A percentile compares a stretch with the other conserved stretches of the same genome.
Evolutionary conservation across 2,329 filamentous ascomycete genomes (phyloP).

Genomic region (Fusarium staphyleae): DNA sequence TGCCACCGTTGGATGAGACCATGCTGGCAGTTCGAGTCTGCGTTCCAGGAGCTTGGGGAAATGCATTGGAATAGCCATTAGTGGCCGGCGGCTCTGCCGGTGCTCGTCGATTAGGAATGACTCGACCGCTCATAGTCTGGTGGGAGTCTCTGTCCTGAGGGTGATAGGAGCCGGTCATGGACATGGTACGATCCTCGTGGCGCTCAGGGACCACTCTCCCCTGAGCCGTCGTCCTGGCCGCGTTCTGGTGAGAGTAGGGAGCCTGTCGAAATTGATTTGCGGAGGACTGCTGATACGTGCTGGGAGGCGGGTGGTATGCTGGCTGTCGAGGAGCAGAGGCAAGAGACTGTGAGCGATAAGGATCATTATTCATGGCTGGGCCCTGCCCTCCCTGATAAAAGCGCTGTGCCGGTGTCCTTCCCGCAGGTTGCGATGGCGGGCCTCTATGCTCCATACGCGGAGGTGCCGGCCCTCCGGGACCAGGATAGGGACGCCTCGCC

Average conservation of each 20-base stretch:
- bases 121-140: constrained; percentile 91
- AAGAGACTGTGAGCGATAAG: constrained; percentile 92
- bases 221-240: constrained; percentile 85
- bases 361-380: constrained; percentile 79
- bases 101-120: constrained; percentile 77
- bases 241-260: constrained; percentile 68
- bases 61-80: constrained; percentile 48
- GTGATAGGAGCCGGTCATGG: constrained; percentile 78
- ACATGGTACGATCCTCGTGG: constrained; percentile 94
- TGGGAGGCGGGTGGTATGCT: constrained; percentile 71
- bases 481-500: constrained; percentile 55
- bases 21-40: constrained; percentile 69
- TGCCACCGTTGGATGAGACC: constrained; percentile 59
- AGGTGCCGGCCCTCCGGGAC: constrained; percentile 58
- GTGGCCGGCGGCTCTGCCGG: constrained; percentile 51
- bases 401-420: constrained; percentile 59
- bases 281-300: constrained; percentile 68
- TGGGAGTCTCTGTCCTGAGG: constrained; percentile 78
- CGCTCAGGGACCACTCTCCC: constrained; percentile 90
- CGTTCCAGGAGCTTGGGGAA: constrained; percentile 57
- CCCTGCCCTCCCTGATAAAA: constrained; percentile 65
- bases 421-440: constrained; percentile 52
- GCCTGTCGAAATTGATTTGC: constrained; percentile 81
- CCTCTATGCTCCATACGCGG: constrained; percentile 71
- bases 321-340: constrained; percentile 77